Conservation (phyloP, 139 green algal species). For the Asterochloris sp. region DNA sequence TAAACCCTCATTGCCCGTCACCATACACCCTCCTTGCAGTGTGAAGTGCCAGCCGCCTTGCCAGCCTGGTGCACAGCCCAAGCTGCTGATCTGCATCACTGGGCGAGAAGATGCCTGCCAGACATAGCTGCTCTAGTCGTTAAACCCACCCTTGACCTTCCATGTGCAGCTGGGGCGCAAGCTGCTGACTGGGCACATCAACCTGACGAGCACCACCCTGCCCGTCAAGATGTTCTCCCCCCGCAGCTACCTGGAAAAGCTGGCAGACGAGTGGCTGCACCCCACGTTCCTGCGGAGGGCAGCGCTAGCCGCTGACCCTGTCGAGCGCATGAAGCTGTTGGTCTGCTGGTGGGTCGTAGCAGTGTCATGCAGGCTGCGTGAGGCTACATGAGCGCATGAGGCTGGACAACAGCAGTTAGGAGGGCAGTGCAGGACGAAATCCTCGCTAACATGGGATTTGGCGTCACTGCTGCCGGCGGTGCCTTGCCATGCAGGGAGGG, state of each 20-base stretch:
- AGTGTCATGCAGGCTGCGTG: no score
- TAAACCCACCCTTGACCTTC: background rate
- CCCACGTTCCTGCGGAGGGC: slow-evolving; percentile 39
- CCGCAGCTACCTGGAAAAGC: slow-evolving; percentile 81
- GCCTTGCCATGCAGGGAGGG: no score
- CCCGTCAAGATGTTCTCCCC: slow-evolving; percentile 85
- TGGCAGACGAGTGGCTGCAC: slow-evolving; percentile 76
- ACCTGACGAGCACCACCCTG: slow-evolving; percentile 79
- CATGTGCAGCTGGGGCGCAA: slow-evolving; percentile 53
- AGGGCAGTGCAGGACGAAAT: no score
- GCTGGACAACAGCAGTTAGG: no score
- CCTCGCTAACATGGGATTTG: no score
- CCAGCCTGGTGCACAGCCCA: background rate
- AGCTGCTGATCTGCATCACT: background rate
- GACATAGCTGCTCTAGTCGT: background rate
- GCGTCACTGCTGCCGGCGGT: no score
- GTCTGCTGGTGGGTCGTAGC: slow-evolving; percentile 43
- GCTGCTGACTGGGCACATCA: slow-evolving; percentile 69
- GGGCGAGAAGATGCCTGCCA: no score
- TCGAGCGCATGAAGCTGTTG: slow-evolving; percentile 67
- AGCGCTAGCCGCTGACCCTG: slow-evolving; percentile 47
- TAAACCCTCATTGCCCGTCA: background rate
- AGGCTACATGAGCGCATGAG: no score
- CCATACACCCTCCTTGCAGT: background rate
- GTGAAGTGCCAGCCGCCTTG: background rate